Percentiles rank a stretch among this genome's conserved stretches.
Evolutionary conservation across 768 basidiomycete genomes (phyloP).

Genomic region (Pulveroboletus sp.): DNA sequence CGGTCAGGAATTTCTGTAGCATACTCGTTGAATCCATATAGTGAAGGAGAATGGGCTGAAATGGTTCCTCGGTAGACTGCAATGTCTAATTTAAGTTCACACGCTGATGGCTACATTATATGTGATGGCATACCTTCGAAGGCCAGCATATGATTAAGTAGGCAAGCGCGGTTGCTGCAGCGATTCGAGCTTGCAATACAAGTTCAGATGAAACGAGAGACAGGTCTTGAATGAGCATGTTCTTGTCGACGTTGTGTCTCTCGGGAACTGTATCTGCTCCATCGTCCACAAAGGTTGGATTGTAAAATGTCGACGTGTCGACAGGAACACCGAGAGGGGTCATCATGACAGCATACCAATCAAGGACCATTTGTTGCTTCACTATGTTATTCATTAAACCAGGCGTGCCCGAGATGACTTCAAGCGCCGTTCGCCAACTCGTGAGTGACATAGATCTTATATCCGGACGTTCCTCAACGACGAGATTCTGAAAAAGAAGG

Average conservation of each 20-base stretch:
- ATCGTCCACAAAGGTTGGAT: conserved; percentile 49
- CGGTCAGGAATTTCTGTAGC: conserved; percentile 85
- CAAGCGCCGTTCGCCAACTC: conserved; percentile 73
- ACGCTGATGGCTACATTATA: not conserved
- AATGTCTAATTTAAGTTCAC: not conserved
- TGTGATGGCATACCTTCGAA: conserved; percentile 38
- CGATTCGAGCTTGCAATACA: conserved; percentile 75
- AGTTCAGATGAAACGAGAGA: conserved; percentile 75
- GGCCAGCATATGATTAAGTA: conserved; percentile 70
- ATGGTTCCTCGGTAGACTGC: conserved; percentile 58
- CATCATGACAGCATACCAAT: conserved; percentile 89
- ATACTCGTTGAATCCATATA: conserved; percentile 88
- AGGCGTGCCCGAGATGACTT: conserved; percentile 45
- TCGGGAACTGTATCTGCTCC: conserved; percentile 47
- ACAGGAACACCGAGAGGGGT: conserved; percentile 83
- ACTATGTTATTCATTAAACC: conserved; percentile 53
- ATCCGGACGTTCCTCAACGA: conserved; percentile 87
- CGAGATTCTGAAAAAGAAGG: conserved; percentile 89
- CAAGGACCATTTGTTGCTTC: conserved; percentile 59
- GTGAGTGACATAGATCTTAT: conserved; percentile 70
- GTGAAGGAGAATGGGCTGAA: conserved; percentile 71
- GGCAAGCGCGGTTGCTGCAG: conserved; percentile 76
- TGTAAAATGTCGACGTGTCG: conserved; percentile 67
- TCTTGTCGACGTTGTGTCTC: conserved; percentile 94
- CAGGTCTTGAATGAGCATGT: conserved; percentile 88